phyloP scores from a whole-genome alignment of 352 stramenopile species.

The Phytophthora pini region DNA sequence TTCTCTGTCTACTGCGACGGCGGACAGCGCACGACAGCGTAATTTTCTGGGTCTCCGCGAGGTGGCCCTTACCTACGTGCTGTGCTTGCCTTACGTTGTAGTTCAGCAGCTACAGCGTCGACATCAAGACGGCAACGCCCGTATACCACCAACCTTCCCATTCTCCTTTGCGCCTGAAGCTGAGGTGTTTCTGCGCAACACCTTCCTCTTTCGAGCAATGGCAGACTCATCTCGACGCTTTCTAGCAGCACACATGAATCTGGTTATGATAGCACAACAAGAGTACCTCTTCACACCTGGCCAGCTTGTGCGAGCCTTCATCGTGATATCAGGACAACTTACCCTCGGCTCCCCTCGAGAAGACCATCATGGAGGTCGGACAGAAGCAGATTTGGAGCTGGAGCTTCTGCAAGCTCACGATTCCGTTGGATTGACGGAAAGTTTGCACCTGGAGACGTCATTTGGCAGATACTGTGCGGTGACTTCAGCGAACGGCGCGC shows the following conservation, averaged over 20 bases:
- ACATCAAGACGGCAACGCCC: constrained; percentile 1
- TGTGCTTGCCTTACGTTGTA: constrained; percentile 42
- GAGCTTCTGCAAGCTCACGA: constrained; percentile 63
- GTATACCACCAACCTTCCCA: constrained; percentile 14
- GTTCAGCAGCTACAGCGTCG: constrained; percentile 40
- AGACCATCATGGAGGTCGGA: constrained; percentile 7
- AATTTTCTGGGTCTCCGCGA: constrained; percentile 57
- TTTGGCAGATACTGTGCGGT: constrained; percentile 63
- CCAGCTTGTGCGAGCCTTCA: constrained; percentile 50
- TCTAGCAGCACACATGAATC: constrained; percentile 50
- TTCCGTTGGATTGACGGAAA: constrained; percentile 50
- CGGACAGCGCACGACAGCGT: constrained; percentile 49
- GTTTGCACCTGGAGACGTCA: constrained; percentile 36
- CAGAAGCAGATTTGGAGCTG: constrained; percentile 57
- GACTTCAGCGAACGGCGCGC: constrained; percentile 32
- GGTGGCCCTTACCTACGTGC: constrained; percentile 37
- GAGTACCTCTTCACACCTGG: constrained; percentile 69
- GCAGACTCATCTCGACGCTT: constrained; percentile 44
- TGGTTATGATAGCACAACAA: constrained; percentile 36
- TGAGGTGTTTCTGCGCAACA: constrained; percentile 44
- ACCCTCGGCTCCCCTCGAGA: constrained; percentile 34
- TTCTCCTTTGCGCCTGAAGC: constrained; percentile 27
- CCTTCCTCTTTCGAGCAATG: constrained; percentile 54
- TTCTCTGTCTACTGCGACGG: constrained; percentile 42
- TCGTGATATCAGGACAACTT: constrained; percentile 55